Percentiles rank a stretch among this genome's conserved stretches.
phyloP scores from a whole-genome alignment of 257 asterid genomes.

The Solanum sejunctum region DNA sequence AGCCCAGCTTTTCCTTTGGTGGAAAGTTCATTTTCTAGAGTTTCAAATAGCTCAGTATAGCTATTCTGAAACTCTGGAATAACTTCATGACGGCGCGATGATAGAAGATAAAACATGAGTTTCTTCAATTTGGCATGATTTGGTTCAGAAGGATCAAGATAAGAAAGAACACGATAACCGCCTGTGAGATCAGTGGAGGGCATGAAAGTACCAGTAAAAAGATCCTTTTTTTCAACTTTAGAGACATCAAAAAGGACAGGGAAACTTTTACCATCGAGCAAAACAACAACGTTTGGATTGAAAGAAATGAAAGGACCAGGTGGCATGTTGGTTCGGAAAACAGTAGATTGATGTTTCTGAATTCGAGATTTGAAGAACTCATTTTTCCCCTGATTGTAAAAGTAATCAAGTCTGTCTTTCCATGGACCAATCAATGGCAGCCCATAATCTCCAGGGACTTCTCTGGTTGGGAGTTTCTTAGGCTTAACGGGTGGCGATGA shows the following conservation, averaged over 20 bases:
- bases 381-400: slow-evolving; percentile 71
- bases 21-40: slow-evolving; percentile 35
- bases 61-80: slow-evolving; percentile 54
- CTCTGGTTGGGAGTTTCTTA: slow-evolving; percentile 23
- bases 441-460: slow-evolving; percentile 72
- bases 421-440: slow-evolving; percentile 58
- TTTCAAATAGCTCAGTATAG: slow-evolving; percentile 33
- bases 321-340: slow-evolving; percentile 78
- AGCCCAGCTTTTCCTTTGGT: slow-evolving; percentile 43
- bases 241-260: slow-evolving; percentile 58
- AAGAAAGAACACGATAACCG: slow-evolving; percentile 64
- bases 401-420: slow-evolving; percentile 66
- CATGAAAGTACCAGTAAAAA: slow-evolving; percentile 80
- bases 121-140: slow-evolving; percentile 51
- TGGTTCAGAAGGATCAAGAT: slow-evolving; percentile 80
- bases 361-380: slow-evolving; percentile 66
- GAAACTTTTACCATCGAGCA: slow-evolving; percentile 80
- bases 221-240: slow-evolving; percentile 68
- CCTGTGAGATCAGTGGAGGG: slow-evolving; percentile 72
- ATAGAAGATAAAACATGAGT: slow-evolving; percentile 45
- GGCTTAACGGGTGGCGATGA: not conserved
- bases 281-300: slow-evolving; percentile 55
- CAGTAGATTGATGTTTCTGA: slow-evolving; percentile 54
- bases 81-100: slow-evolving; percentile 42
- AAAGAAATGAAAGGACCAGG: slow-evolving; percentile 73